Conservation (phyloP, 1,284 basidiomycete species). For the Moesziomyces parantarcticus region DNA sequence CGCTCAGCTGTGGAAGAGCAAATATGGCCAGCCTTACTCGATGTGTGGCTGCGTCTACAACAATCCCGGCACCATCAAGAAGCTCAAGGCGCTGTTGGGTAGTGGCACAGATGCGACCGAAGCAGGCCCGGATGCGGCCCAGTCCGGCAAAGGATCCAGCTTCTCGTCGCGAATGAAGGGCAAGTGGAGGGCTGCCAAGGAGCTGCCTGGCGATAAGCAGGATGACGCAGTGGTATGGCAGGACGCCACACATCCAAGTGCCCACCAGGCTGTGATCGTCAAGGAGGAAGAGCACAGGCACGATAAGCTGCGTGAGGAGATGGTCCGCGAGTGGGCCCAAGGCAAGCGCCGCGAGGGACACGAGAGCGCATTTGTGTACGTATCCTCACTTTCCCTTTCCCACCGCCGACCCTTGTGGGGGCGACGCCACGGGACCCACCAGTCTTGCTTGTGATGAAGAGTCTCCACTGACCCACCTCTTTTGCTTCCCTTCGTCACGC, state of each 20-base stretch:
- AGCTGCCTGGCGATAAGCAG: slow-evolving; percentile 29
- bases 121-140: background rate
- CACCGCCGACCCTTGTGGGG: too few species aligned
- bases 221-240: slow-evolving; percentile 23
- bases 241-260: slow-evolving; percentile 47
- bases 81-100: slow-evolving; percentile 31
- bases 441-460: background rate
- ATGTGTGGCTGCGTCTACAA: slow-evolving; percentile 53
- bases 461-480: background rate
- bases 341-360: slow-evolving; percentile 47
- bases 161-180: slow-evolving; percentile 32
- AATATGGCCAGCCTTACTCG: slow-evolving; percentile 50
- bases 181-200: slow-evolving; percentile 41
- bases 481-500: background rate
- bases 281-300: slow-evolving; percentile 34
- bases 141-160: slow-evolving; percentile 11
- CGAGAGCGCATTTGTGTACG: slow-evolving; percentile 44
- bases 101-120: slow-evolving; percentile 6
- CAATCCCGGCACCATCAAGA: slow-evolving; percentile 31
- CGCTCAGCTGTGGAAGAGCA: slow-evolving; percentile 40
- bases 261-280: slow-evolving; percentile 45
- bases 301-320: slow-evolving; percentile 28
- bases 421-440: too few species aligned
- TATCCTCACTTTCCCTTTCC: background rate
- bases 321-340: slow-evolving; percentile 36